phyloP scores from a whole-genome alignment of 2,329 filamentous ascomycete genomes.

The Tolypocladium nubicola region DNA sequence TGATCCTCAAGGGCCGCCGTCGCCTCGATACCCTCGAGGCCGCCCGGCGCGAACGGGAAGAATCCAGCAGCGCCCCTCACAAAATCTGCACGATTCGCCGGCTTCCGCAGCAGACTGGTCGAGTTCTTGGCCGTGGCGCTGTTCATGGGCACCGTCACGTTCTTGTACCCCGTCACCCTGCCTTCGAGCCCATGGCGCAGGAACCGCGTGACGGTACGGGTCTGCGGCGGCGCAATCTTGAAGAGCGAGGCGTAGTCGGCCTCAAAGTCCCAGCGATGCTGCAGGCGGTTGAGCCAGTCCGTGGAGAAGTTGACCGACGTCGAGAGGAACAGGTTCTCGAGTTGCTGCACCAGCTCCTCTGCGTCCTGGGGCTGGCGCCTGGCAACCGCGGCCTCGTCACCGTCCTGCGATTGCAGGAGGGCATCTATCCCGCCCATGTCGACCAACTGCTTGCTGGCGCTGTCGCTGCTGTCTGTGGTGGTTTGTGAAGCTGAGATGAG shows the following conservation, averaged over 20 bases:
- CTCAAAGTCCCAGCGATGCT: slow-evolving; percentile 79
- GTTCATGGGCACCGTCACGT: slow-evolving; percentile 82
- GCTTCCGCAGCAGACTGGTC: slow-evolving; percentile 77
- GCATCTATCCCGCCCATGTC: slow-evolving; percentile 24
- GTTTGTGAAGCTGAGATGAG: neutral
- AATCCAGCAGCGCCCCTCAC: slow-evolving; percentile 87
- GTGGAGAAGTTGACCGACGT: slow-evolving; percentile 71
- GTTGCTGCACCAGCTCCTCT: slow-evolving; percentile 54
- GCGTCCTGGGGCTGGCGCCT: slow-evolving; percentile 28
- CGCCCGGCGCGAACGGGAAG: slow-evolving; percentile 88
- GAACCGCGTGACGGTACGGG: slow-evolving; percentile 89
- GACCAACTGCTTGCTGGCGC: neutral
- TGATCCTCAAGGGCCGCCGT: slow-evolving; percentile 78
- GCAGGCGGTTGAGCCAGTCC: slow-evolving; percentile 79
- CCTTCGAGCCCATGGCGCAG: slow-evolving; percentile 85
- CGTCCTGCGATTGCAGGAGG: slow-evolving; percentile 19
- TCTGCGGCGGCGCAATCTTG: slow-evolving; percentile 80
- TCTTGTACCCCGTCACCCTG: slow-evolving; percentile 83
- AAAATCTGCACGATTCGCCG: slow-evolving; percentile 78
- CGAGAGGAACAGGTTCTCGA: slow-evolving; percentile 69
- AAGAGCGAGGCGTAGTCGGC: slow-evolving; percentile 78
- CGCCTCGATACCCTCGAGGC: slow-evolving; percentile 76
- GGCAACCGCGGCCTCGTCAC: slow-evolving; percentile 5
- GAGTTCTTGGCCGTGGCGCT: slow-evolving; percentile 93
- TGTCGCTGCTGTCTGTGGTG: neutral